A percentile compares a stretch with the other conserved stretches of the same genome.
Evolutionary conservation across 2,329 filamentous ascomycete species (phyloP).

Genomic region (Botrytis hyacinthi): DNA sequence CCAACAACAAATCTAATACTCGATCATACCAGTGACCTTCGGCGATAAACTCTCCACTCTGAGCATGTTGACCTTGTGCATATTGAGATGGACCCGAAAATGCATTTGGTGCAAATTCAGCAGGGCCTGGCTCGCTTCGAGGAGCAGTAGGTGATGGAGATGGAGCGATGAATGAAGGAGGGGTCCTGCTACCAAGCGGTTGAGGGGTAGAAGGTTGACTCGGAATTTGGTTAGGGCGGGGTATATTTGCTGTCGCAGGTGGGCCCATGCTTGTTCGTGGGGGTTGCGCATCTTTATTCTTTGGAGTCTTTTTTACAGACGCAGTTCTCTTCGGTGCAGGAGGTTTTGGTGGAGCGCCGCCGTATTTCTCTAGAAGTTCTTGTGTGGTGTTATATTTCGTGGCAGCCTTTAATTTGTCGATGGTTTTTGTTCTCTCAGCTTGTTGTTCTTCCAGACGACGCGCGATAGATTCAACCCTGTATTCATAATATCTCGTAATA

Average conservation of each 20-base stretch:
- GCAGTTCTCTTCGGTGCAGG: slow-evolving; percentile 30
- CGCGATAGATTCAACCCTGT: slow-evolving; percentile 70
- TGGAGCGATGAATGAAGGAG: background rate
- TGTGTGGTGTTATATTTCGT: slow-evolving; percentile 96
- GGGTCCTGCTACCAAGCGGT: slow-evolving; percentile 17
- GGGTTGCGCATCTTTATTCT: slow-evolving; percentile 27
- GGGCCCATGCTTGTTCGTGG: slow-evolving; percentile 52
- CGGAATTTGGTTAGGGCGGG: slow-evolving; percentile 39
- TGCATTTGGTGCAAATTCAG: slow-evolving; percentile 75
- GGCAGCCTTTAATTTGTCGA: slow-evolving; percentile 89
- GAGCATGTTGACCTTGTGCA: slow-evolving; percentile 32
- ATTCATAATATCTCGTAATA: slow-evolving; percentile 73
- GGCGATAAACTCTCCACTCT: slow-evolving; percentile 24
- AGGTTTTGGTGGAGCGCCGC: slow-evolving; percentile 48
- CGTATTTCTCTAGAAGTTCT: slow-evolving; percentile 91
- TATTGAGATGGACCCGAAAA: slow-evolving; percentile 45
- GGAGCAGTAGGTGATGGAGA: slow-evolving; percentile 31
- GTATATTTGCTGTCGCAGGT: slow-evolving; percentile 64
- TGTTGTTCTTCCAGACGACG: slow-evolving; percentile 70
- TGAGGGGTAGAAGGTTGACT: slow-evolving; percentile 34
- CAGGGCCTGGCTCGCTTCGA: slow-evolving; percentile 37
- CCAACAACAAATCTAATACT: slow-evolving; percentile 84
- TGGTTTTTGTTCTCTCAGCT: slow-evolving; percentile 78
- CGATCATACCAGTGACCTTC: slow-evolving; percentile 85
- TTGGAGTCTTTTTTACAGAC: slow-evolving; percentile 30